phyloP scores from a whole-genome alignment of 202 grass and related monocot species.

The Setaria viridis region DNA sequence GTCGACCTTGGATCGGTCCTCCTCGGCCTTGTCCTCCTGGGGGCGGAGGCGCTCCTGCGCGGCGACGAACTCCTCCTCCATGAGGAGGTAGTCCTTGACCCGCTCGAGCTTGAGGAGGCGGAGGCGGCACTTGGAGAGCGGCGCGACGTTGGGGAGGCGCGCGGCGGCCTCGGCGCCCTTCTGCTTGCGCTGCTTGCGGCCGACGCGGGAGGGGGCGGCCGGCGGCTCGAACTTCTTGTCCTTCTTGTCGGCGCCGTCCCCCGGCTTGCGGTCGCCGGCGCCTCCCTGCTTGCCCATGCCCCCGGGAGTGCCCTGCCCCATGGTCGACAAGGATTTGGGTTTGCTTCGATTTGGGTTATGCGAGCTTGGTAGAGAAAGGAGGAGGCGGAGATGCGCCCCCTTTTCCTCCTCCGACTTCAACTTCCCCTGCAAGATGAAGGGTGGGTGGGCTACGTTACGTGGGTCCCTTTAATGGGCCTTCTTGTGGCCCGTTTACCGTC shows the following conservation, averaged over 20 bases:
- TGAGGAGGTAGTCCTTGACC: conserved; percentile 95
- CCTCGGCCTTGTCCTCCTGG: conserved; percentile 93
- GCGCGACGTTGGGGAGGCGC: conserved; percentile 80
- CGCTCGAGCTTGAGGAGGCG: conserved; percentile 95
- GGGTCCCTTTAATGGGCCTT: too few species aligned
- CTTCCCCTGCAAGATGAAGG: conserved; percentile 38
- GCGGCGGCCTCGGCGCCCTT: conserved; percentile 86
- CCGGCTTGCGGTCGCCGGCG: conserved; percentile 75
- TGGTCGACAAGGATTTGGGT: conserved; percentile 25
- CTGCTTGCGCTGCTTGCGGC: conserved; percentile 91
- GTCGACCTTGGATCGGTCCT: conserved; percentile 97
- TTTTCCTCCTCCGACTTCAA: conserved; percentile 21
- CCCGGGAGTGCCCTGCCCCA: conserved; percentile 94
- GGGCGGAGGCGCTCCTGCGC: conserved; percentile 95
- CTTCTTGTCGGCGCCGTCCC: conserved; percentile 79
- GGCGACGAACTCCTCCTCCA: conserved; percentile 99
- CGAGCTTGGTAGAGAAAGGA: too few species aligned
- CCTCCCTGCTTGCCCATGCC: conserved; percentile 96
- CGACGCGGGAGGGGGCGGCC: conserved; percentile 88
- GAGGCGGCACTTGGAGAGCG: conserved; percentile 94
- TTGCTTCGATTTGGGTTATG: too few species aligned
- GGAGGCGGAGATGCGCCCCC: too few species aligned
- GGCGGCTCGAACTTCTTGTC: conserved; percentile 92
- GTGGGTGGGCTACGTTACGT: too few species aligned
- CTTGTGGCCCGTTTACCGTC: too few species aligned